Base-by-base conservation (phyloP, 768 basidiomycete genomes). In the Sistotremastrum suecicum region DNA sequence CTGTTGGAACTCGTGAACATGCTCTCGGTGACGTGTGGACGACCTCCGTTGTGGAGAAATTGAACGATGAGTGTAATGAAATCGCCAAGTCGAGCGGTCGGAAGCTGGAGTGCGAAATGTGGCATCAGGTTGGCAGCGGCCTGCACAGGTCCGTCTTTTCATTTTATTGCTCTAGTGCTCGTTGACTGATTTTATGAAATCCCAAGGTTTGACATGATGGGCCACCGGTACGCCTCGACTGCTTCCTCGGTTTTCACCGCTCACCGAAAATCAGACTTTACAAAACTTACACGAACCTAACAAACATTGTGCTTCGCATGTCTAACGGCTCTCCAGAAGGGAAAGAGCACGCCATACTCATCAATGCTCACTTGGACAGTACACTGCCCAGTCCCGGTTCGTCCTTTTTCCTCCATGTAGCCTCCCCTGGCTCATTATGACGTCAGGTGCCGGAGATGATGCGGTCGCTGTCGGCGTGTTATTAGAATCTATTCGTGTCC, bases 121-220 rank as follows among this genome's bases (percentile, higher is more conserved):
- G 87, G 84, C 68, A 81, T 46, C 92, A 95, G 61, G 71, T 81
- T 53, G 90, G 91, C 2, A 86, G 78, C 50, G 90, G 91, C 3
- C 80, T 74, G 52, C 90, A 94, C 66, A 68, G 85, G 88, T 90
- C 53, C 54, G 80, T 65, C 1, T 36, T 12, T 33, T 7, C 39
- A 34, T 38, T 8, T 37, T 48, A 12, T 12, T 20, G 32, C 39
- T 43, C 5, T 42, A 9, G 41, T n/a, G 28, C 36, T 30, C 42
- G 11, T 20, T 12, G 30, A 32, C 7, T 36, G 32, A 10, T 38
- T 39, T 5, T 39, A 32, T 39, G 44, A 37, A 20, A 20, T 41
- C 34, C n/a, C 20, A 36, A 89, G 89, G 31, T 97, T 97, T 58
- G 90, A 94, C 58, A 94, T 98, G 72, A 85, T 91, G 83, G 69